A percentile compares a stretch with the other conserved stretches of the same genome.
Conservation (phyloP, 192 early-diverging fungal species). For the Coemansia furcata region DNA sequence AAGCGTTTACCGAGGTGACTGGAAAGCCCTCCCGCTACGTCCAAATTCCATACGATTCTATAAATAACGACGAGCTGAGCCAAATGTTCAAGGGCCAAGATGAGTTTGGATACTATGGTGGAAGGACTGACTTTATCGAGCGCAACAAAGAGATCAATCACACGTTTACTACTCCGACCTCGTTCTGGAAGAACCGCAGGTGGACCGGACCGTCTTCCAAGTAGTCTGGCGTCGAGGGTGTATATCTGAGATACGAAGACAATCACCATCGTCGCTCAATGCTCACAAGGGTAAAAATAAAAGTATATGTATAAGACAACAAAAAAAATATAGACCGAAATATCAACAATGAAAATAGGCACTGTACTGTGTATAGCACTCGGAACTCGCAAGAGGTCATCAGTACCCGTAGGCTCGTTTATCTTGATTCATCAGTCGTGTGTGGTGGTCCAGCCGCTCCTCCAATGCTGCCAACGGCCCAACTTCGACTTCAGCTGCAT, state of each 20-base stretch:
- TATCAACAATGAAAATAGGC: not conserved
- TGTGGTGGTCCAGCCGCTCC: conserved; percentile 36
- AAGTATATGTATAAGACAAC: too few species aligned
- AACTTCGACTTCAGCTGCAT: conserved; percentile 24
- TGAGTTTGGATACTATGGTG: conserved; percentile 30
- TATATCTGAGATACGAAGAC: too few species aligned
- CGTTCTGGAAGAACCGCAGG: conserved; percentile 33
- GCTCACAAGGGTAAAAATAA: too few species aligned
- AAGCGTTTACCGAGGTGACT: conserved; percentile 35
- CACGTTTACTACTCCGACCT: conserved; percentile 22
- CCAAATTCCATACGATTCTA: conserved; percentile 16
- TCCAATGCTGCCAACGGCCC: conserved; percentile 31
- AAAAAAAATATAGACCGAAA: not conserved
- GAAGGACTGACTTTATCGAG: conserved; percentile 31
- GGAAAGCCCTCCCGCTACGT: conserved; percentile 34
- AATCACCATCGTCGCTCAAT: too few species aligned
- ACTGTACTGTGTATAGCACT: not conserved
- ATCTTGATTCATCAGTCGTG: conserved; percentile 25
- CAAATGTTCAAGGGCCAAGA: conserved; percentile 27
- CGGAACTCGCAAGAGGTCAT: not conserved
- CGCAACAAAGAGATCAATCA: conserved; percentile 16
- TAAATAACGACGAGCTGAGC: conserved; percentile 8
- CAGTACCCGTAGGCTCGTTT: conserved; percentile 28
- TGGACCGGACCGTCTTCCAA: conserved; percentile 54
- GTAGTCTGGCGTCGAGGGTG: conserved; percentile 46